Percentiles rank a stretch among this genome's conserved stretches.
Conservation (phyloP, 306 rosid genomes). For the Cicer arietinum region DNA sequence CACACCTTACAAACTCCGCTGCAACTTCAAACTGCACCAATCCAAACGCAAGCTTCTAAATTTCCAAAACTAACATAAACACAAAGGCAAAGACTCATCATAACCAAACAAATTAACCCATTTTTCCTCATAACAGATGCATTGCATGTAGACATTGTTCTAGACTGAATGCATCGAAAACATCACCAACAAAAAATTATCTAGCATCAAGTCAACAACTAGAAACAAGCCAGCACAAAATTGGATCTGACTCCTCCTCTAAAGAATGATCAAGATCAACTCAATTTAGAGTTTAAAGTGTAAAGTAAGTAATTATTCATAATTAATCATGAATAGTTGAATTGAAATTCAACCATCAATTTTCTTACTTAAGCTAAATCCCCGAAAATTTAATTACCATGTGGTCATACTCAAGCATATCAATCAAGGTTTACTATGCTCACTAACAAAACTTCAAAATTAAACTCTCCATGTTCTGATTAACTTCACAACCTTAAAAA, state of each 20-base stretch:
- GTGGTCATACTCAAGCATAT: constrained; percentile 13
- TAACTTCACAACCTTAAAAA: constrained; percentile 9
- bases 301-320: background rate
- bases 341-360: background rate
- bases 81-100: constrained; percentile 18
- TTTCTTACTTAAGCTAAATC: background rate
- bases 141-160: constrained; percentile 11
- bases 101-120: background rate
- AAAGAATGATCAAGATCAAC: background rate
- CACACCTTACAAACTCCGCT: constrained; percentile 44
- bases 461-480: background rate
- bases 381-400: constrained; percentile 30
- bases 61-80: constrained; percentile 17
- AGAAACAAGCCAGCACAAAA: constrained; percentile 27
- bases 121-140: background rate
- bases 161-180: constrained; percentile 21
- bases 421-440: background rate
- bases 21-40: constrained; percentile 41
- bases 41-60: constrained; percentile 20
- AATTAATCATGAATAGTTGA: background rate
- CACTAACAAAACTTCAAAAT: background rate
- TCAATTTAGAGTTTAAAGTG: background rate
- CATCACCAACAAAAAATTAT: constrained; percentile 11
- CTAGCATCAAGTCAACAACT: constrained; percentile 31
- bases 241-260: background rate